Percentiles rank a stretch among this genome's conserved stretches.
Evolutionary conservation across 495 filamentous ascomycete species (phyloP).

Genomic region (Aspergillus homomorphus): DNA sequence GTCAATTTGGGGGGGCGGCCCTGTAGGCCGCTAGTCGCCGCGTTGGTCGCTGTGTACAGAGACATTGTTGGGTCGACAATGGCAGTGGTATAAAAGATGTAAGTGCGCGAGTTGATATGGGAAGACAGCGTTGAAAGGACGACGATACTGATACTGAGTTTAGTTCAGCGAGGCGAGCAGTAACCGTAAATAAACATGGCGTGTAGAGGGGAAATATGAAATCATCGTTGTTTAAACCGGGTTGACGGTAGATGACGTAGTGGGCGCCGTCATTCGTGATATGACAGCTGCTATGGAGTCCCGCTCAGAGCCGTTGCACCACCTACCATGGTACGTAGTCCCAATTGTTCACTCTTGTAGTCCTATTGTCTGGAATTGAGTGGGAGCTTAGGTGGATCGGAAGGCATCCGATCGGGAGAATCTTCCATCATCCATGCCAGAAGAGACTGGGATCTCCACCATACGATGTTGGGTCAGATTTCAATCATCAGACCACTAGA

Average conservation of each 20-base stretch:
- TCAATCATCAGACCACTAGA: too few species aligned
- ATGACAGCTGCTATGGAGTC: background rate
- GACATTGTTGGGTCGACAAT: conserved; percentile 20
- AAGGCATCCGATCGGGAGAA: background rate
- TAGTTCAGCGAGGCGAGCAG: background rate
- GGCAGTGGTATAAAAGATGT: background rate
- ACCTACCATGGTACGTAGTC: background rate
- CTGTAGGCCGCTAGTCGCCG: conserved; percentile 25
- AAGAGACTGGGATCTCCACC: too few species aligned
- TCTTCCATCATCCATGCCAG: too few species aligned
- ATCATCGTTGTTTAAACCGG: background rate
- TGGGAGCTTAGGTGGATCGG: background rate
- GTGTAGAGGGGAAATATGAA: background rate
- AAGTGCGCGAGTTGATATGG: background rate
- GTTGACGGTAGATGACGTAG: background rate
- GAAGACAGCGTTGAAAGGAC: background rate
- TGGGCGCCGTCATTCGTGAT: background rate
- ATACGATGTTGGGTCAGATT: too few species aligned
- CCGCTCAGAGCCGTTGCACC: background rate
- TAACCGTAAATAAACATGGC: background rate
- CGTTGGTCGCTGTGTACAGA: conserved; percentile 17
- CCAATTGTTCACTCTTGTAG: background rate
- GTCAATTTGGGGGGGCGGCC: conserved; percentile 20
- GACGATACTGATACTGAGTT: background rate
- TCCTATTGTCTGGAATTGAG: background rate